Conservation (phyloP, 805 yeast species). For the Kuraishia cidri region DNA sequence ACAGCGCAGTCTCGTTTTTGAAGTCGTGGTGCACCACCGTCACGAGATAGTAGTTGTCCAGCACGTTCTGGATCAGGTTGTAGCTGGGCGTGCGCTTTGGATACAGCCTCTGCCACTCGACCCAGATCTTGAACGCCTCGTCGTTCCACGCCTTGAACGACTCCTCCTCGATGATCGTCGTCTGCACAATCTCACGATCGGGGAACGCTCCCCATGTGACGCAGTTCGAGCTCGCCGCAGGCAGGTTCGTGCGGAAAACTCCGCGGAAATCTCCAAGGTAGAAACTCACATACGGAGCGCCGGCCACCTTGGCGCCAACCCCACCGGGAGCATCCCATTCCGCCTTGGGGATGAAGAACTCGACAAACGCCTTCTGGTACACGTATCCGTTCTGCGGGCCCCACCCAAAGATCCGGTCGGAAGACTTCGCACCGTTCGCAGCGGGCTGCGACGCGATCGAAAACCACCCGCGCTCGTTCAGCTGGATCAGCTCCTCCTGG, state of each 20-base stretch:
- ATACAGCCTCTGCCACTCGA: conserved; percentile 85
- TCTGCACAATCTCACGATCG: conserved; percentile 78
- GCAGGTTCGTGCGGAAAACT: conserved; percentile 51
- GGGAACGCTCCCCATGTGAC: conserved; percentile 99
- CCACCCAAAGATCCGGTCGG: conserved; percentile 95
- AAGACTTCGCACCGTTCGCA: conserved; percentile 64
- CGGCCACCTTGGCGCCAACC: conserved; percentile 43
- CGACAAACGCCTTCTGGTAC: conserved; percentile 92
- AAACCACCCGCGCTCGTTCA: conserved; percentile 69
- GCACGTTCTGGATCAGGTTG: conserved; percentile 50
- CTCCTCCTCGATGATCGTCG: conserved; percentile 87
- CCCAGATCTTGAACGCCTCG: conserved; percentile 88
- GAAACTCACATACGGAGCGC: conserved; percentile 51
- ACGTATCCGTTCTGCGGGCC: conserved; percentile 87
- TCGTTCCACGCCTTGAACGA: conserved; percentile 95
- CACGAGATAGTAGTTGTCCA: conserved; percentile 64
- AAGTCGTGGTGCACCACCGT: conserved; percentile 84
- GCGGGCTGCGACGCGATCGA: conserved; percentile 97
- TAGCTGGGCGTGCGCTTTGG: conserved; percentile 46
- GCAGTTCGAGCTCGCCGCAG: conserved; percentile 53
- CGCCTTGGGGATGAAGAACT: conserved; percentile 66
- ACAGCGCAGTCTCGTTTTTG: conserved; percentile 61
- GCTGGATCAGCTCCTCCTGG: conserved; percentile 79
- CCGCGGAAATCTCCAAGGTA: conserved; percentile 63
- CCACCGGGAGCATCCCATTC: conserved; percentile 60